These are phyloP conservation scores for Fomitopsis schrenkii DNA, from an alignment of 1,284 basidiomycete species.

Conservation along the genomic window DNA sequence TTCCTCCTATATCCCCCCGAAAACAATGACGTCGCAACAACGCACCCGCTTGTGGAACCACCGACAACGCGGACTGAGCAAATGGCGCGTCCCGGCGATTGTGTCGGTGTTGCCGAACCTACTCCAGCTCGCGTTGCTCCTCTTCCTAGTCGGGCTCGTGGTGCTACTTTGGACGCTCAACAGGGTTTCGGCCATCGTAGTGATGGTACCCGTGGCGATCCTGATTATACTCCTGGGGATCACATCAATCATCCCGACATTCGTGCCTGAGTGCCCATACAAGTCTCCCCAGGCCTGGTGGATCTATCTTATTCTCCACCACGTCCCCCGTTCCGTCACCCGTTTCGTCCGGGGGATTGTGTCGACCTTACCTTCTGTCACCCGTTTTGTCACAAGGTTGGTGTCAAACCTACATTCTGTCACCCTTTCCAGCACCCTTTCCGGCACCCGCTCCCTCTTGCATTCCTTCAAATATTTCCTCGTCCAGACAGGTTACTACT, in stretches of 20 bases:
- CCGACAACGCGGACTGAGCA: not conserved
- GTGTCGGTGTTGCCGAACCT: slow-evolving; percentile 12
- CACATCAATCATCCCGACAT: not conserved
- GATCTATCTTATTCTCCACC: not conserved
- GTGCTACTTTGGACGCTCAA: slow-evolving; percentile 6
- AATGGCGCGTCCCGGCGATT: slow-evolving; percentile 13
- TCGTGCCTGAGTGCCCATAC: not conserved
- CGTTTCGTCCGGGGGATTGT: not conserved
- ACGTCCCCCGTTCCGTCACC: not conserved
- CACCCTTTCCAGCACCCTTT: not conserved
- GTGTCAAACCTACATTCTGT: not conserved
- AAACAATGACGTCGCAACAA: not conserved
- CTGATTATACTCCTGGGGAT: not conserved
- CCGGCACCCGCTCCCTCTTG: too few species aligned
- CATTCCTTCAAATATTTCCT: too few species aligned
- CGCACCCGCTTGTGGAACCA: slow-evolving; percentile 6
- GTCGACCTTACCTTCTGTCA: not conserved
- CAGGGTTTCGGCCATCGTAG: not conserved
- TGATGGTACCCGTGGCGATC: not conserved
- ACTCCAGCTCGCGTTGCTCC: slow-evolving; percentile 10
- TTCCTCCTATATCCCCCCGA: slow-evolving; percentile 1
- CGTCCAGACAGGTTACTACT: too few species aligned
- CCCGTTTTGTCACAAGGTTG: not conserved
- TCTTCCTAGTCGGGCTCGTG: slow-evolving; percentile 15
- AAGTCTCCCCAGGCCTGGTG: not conserved